A percentile compares a stretch with the other conserved stretches of the same genome.
These are phyloP conservation scores for Suhomyces pyralidae DNA, from an alignment of 805 yeast genomes.

Conservation along the genomic window DNA sequence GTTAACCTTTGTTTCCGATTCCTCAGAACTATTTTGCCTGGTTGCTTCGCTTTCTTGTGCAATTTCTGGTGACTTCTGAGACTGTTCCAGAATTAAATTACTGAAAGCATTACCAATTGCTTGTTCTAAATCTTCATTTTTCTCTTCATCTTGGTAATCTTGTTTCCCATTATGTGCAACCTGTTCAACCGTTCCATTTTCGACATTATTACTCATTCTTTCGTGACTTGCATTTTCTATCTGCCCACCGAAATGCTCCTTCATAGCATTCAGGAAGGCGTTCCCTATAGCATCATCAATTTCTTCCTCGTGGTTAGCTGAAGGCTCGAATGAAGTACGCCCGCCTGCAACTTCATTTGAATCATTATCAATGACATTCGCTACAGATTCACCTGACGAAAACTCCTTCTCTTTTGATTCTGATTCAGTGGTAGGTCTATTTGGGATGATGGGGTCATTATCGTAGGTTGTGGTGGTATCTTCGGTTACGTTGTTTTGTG, in stretches of 20 bases:
- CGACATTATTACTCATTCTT: not conserved
- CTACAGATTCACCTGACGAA: not conserved
- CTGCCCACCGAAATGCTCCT: not conserved
- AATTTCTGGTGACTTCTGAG: not conserved
- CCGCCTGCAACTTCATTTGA: not conserved
- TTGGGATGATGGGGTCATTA: not conserved
- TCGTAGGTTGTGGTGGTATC: not conserved
- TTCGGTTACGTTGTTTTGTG: not conserved
- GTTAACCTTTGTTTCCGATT: not conserved
- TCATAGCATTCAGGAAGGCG: slow-evolving; percentile 7
- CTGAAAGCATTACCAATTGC: slow-evolving; percentile 32
- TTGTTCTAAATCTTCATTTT: slow-evolving; percentile 18
- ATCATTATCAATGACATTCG: not conserved
- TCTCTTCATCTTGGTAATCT: not conserved
- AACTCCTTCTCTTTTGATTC: not conserved
- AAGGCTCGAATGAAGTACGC: not conserved
- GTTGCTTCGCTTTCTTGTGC: not conserved
- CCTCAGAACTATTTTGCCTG: not conserved
- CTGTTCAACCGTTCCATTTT: not conserved
- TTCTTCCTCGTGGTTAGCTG: slow-evolving; percentile 3
- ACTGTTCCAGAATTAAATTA: not conserved
- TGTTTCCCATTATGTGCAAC: not conserved
- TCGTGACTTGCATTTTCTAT: not conserved
- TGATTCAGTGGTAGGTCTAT: not conserved
- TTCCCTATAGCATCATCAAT: slow-evolving; percentile 16